These are phyloP conservation scores for Ceriops zippeliana DNA, from an alignment of 345 rosid species.

Conservation along the genomic window DNA sequence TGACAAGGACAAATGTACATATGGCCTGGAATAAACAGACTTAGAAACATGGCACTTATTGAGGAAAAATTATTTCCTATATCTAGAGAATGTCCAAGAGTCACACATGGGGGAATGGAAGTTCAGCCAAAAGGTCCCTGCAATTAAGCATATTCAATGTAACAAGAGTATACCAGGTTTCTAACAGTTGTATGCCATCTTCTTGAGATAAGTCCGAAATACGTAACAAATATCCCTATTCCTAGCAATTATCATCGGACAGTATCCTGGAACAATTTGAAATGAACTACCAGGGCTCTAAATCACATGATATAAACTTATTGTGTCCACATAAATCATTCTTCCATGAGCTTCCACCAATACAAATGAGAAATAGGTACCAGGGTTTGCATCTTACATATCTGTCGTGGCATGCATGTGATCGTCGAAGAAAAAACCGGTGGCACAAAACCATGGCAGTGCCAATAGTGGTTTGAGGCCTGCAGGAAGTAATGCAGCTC, in stretches of 20 bases:
- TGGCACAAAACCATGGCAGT: slow-evolving; percentile 83
- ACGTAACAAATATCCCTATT: background rate
- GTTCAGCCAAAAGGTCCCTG: background rate
- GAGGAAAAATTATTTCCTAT: background rate
- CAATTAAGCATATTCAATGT: background rate
- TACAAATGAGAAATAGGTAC: background rate
- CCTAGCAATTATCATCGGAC: background rate
- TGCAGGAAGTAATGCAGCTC: slow-evolving; percentile 22
- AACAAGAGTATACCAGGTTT: background rate
- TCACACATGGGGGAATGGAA: background rate
- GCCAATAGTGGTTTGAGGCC: slow-evolving; percentile 73
- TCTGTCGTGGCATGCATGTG: slow-evolving; percentile 84
- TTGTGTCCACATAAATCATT: background rate
- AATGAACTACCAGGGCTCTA: too few relatives aligned
- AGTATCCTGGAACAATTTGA: background rate
- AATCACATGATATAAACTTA: too few relatives aligned
- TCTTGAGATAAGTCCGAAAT: background rate
- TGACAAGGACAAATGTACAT: background rate
- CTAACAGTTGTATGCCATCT: background rate
- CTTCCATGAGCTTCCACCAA: background rate
- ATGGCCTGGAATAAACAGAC: background rate
- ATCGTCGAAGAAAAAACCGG: slow-evolving; percentile 69
- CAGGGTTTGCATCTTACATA: slow-evolving; percentile 50
- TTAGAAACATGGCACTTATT: background rate
- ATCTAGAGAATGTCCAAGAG: too few relatives aligned